Evolutionary conservation across 805 yeast genomes (phyloP).

Genomic region (Scheffersomyces coipomensis): DNA sequence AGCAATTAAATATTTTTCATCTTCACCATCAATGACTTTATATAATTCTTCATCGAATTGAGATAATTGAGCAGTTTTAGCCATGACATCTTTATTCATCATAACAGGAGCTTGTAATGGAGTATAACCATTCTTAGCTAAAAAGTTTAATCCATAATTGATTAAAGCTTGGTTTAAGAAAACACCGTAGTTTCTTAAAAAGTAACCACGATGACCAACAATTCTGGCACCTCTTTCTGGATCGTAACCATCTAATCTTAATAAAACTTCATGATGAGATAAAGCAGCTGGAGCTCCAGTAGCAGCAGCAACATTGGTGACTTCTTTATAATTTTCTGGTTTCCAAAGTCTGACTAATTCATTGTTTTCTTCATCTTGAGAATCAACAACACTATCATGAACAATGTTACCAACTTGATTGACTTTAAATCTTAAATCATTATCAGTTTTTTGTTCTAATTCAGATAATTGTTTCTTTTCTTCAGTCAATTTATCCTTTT

Average conservation of each 20-base stretch:
- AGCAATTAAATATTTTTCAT: constrained; percentile 96
- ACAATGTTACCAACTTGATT: constrained; percentile 91
- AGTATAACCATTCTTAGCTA: constrained; percentile 73
- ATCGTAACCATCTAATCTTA: constrained; percentile 95
- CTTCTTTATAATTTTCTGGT: constrained; percentile 64
- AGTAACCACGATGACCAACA: constrained; percentile 98
- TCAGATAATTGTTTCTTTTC: constrained; percentile 66
- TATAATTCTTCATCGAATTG: constrained; percentile 97
- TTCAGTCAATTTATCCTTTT: constrained; percentile 72
- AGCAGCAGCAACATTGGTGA: constrained; percentile 69
- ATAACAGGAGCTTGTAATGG: constrained; percentile 98
- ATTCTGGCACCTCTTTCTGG: constrained; percentile 98
- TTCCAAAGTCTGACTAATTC: constrained; percentile 85
- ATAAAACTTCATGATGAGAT: constrained; percentile 93
- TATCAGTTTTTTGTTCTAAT: constrained; percentile 78
- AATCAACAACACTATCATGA: constrained; percentile 85
- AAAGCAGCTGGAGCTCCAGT: constrained; percentile 73
- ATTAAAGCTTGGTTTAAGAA: constrained; percentile 97
- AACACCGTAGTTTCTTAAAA: constrained; percentile 92
- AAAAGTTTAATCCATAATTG: constrained; percentile 88
- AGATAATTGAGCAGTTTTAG: constrained; percentile 97
- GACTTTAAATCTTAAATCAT: constrained; percentile 72
- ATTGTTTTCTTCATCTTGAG: constrained; percentile 88
- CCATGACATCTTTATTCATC: constrained; percentile 99
- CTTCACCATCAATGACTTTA: constrained; percentile 95